Conservation (phyloP, 164 flowering plant species). For the Liriodendron chinense region DNA sequence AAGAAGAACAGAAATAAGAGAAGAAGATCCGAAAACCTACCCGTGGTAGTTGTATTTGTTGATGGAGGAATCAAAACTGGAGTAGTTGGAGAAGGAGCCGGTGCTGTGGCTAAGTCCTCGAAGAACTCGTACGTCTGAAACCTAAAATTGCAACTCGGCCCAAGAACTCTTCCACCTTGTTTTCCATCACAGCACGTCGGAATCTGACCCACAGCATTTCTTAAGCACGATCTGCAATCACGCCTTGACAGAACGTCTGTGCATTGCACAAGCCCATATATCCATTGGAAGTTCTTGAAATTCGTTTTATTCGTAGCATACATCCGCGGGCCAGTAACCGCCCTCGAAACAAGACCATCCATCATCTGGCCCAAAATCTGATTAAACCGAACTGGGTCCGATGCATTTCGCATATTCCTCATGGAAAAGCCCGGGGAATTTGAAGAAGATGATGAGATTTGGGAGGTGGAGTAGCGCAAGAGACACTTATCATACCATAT, state of each 20-base stretch:
- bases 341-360: neutral
- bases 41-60: neutral
- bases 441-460: constrained; percentile 5
- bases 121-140: constrained; percentile 12
- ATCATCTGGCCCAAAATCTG: neutral
- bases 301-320: constrained; percentile 11
- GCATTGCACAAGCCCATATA: constrained; percentile 31
- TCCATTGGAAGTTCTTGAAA: neutral
- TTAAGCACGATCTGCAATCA: constrained; percentile 22
- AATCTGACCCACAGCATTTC: constrained; percentile 7
- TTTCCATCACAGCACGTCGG: constrained; percentile 3
- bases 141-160: constrained; percentile 25
- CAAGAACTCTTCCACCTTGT: constrained; percentile 17
- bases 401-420: neutral
- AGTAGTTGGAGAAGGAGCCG: neutral
- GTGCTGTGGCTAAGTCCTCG: neutral
- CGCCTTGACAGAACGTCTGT: constrained; percentile 14
- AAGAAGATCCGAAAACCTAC: neutral
- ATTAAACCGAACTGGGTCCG: neutral
- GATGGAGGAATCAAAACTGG: neutral
- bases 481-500: constrained; percentile 36
- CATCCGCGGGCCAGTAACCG: neutral
- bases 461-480: constrained; percentile 25
- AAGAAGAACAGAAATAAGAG: no score
- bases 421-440: neutral